A percentile compares a stretch with the other conserved stretches of the same genome.
Conservation (phyloP, 2,329 filamentous ascomycete species). For the Hirsutella minnesotensis region DNA sequence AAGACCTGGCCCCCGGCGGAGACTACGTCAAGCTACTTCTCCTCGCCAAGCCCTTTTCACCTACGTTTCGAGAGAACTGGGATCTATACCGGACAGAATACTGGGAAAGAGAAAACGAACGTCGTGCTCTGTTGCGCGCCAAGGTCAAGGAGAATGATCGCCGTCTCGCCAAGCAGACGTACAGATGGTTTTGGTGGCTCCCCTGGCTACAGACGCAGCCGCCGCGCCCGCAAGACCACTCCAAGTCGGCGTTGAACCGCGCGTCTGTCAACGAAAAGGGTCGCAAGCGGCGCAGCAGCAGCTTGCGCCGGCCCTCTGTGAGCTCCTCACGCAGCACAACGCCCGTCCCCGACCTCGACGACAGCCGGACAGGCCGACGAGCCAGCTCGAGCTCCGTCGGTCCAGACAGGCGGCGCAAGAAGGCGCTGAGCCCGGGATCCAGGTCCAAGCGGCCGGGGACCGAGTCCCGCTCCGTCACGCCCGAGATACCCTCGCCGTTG, state of each 20-base stretch:
- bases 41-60: conserved; percentile 87
- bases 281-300: conserved; percentile 38
- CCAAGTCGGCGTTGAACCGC: conserved; percentile 15
- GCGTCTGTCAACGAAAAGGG: conserved; percentile 29
- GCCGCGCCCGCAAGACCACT: conserved; percentile 13
- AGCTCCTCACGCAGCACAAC: conserved; percentile 39
- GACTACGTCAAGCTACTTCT: conserved; percentile 86
- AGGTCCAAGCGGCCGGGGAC: conserved; percentile 30
- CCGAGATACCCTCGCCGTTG: conserved; percentile 41
- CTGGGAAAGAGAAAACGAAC: conserved; percentile 94
- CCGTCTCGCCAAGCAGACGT: conserved; percentile 54
- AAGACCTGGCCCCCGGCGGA: conserved; percentile 81
- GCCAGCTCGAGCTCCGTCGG: conserved; percentile 36
- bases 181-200: conserved; percentile 78
- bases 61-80: conserved; percentile 94
- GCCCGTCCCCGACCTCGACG: conserved; percentile 34
- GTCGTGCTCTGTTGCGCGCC: conserved; percentile 58
- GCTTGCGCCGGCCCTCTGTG: conserved; percentile 38
- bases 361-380: conserved; percentile 27
- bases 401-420: conserved; percentile 41
- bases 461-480: conserved; percentile 41
- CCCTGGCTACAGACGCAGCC: conserved; percentile 44
- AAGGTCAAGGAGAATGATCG: conserved; percentile 59
- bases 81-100: conserved; percentile 89
- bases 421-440: conserved; percentile 26